Conservation (phyloP, 2,329 filamentous ascomycete genomes). For the Diaporthe sp. region DNA sequence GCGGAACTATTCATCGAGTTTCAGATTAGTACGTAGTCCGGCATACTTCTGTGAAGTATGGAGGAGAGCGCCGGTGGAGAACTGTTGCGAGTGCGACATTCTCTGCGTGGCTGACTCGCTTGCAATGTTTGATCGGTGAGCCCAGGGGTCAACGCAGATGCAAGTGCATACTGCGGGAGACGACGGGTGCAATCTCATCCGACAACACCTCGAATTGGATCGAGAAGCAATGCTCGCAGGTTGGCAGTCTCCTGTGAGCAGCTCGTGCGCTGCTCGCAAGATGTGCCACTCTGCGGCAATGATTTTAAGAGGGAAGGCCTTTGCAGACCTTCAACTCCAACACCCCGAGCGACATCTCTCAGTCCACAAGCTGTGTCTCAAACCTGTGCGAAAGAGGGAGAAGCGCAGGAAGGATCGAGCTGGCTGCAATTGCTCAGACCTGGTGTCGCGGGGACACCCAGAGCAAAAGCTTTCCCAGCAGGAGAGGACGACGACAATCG, state of each 20-base stretch:
- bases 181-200: constrained; percentile 67
- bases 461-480: constrained; percentile 67
- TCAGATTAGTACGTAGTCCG: constrained; percentile 86
- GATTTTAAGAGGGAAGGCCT: constrained; percentile 78
- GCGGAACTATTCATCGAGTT: constrained; percentile 74
- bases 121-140: constrained; percentile 85
- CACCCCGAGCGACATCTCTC: constrained; percentile 75
- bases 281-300: constrained; percentile 67
- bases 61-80: constrained; percentile 86
- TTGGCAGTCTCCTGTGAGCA: constrained; percentile 21
- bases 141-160: constrained; percentile 37
- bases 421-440: constrained; percentile 64
- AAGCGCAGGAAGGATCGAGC: constrained; percentile 80
- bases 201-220: constrained; percentile 76
- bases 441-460: constrained; percentile 40
- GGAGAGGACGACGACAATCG: constrained; percentile 88
- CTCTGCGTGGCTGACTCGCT: constrained; percentile 89
- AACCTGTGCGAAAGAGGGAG: constrained; percentile 66
- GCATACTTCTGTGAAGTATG: constrained; percentile 66
- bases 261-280: constrained; percentile 1
- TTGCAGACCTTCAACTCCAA: constrained; percentile 77
- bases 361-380: constrained; percentile 58
- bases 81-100: constrained; percentile 94
- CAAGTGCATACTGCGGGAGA: constrained; percentile 31
- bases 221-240: constrained; percentile 61